Evolutionary conservation across 1,284 basidiomycete species (phyloP).

Genomic region (Tremellales sp.): DNA sequence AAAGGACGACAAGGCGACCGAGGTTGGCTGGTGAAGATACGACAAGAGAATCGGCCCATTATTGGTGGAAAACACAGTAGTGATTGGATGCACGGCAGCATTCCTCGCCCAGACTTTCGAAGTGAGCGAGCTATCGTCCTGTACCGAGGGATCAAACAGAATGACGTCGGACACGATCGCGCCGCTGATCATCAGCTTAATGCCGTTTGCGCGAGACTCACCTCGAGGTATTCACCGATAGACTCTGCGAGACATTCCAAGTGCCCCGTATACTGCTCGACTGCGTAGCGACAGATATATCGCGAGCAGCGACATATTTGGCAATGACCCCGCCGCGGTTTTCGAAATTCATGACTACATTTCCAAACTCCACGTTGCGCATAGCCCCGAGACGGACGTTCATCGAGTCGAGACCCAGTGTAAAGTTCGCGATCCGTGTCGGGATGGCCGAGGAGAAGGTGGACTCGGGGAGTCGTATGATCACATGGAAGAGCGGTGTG

Average conservation of each 20-base stretch:
- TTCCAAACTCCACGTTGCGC: conserved; percentile 30
- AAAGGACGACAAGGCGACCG: conserved; percentile 27
- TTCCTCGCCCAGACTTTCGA: background rate
- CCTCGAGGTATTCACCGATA: conserved; percentile 42
- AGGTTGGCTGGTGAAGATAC: conserved; percentile 41
- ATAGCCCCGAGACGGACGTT: conserved; percentile 39
- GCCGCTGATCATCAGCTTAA: conserved; percentile 4
- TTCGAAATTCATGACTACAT: conserved; percentile 21
- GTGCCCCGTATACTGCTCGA: conserved; percentile 38
- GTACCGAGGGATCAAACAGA: conserved; percentile 27
- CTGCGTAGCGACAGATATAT: conserved; percentile 26
- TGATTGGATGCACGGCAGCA: conserved; percentile 22
- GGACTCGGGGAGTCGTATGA: conserved; percentile 40
- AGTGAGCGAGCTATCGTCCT: conserved; percentile 13
- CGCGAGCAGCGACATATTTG: conserved; percentile 30
- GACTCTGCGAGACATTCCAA: conserved; percentile 41
- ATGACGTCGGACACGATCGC: conserved; percentile 34
- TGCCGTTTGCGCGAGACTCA: conserved; percentile 15
- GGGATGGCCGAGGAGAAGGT: conserved; percentile 7
- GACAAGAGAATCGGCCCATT: conserved; percentile 38
- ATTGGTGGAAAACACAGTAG: conserved; percentile 36
- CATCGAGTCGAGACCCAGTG: conserved; percentile 38
- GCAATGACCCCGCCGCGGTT: conserved; percentile 38
- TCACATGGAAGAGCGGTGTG: conserved; percentile 36
- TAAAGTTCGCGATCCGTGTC: conserved; percentile 23